Evolutionary conservation across 2,329 filamentous ascomycete genomes (phyloP).

Genomic region (Corinectria fuckeliana): DNA sequence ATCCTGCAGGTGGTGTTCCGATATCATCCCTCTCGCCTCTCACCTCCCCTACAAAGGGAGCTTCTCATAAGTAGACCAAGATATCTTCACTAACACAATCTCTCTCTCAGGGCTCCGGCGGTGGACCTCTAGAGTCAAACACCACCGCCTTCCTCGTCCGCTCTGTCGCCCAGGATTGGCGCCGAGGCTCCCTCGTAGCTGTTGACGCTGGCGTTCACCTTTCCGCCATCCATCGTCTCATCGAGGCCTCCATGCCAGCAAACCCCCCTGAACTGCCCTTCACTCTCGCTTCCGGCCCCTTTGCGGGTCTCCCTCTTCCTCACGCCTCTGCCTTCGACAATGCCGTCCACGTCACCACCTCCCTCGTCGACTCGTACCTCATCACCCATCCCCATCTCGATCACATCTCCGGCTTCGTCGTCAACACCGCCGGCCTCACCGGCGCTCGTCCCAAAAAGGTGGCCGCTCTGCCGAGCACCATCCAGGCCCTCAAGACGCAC

Average conservation of each 20-base stretch:
- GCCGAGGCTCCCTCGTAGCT: constrained; percentile 82
- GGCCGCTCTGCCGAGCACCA: constrained; percentile 86
- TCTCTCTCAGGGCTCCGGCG: constrained; percentile 75
- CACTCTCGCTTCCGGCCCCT: constrained; percentile 72
- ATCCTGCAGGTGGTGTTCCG: neutral
- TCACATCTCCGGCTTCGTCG: constrained; percentile 87
- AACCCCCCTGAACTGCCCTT: constrained; percentile 50
- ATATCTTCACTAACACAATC: constrained; percentile 30
- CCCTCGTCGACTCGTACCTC: constrained; percentile 85
- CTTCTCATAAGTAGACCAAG: neutral
- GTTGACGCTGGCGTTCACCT: constrained; percentile 94
- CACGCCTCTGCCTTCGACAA: constrained; percentile 74
- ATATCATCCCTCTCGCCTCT: neutral
- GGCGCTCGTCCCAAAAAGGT: constrained; percentile 83
- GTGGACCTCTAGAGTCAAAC: constrained; percentile 88
- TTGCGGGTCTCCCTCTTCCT: constrained; percentile 77
- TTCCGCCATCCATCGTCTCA: constrained; percentile 79
- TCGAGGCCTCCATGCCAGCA: constrained; percentile 62
- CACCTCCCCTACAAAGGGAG: neutral
- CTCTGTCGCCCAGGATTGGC: constrained; percentile 80
- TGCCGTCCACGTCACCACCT: constrained; percentile 78
- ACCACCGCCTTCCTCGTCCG: constrained; percentile 89
- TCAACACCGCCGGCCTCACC: constrained; percentile 89
- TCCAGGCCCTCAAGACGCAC: constrained; percentile 88
- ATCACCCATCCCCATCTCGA: constrained; percentile 98